Base-by-base conservation (phyloP, 192 early-diverging fungal genomes). In the Linnemannia zychae region DNA sequence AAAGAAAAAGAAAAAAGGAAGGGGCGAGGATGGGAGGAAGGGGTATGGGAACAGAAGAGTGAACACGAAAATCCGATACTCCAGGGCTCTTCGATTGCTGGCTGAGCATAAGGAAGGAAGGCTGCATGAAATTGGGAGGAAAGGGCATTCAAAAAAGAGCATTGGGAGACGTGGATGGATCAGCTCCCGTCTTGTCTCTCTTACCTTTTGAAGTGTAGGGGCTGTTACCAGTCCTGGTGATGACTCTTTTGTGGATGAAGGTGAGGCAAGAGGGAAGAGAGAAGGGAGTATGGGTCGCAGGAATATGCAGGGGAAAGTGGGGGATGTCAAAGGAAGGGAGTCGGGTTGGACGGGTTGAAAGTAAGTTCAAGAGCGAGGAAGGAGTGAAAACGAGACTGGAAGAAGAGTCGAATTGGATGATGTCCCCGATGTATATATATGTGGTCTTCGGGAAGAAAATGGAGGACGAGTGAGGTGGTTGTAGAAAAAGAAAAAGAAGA, bases 241-340 rank as follows among this genome's bases (percentile, higher is more conserved):
- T 24, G 24, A 2, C 57, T 24, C 2, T 24, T 49, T 49, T n/a
- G 12, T 28, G 24, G 15, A 28, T 15, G 28, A 22, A 11, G 24
- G 13, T 63, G 48, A 63, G 28, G 24, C 24, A 15, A 15, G 15
- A 13, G 28, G 24, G 7, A n/a, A 57, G 0, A 31, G 57, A 11
- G 57, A 63, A 63, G 52, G 12, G 24, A 57, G 24, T 4, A 15
- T n/a, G 3, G 12, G 57, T 63, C 57, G 57, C 57, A 63, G 57
- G 57, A 63, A 63, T 63, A 63, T 63, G 57, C 57, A 63, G 57
- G 57, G 24, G 57, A 63, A 28, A 63, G 57, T 63, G 57, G 9
- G 53, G 40, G 9, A 9, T 44, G 40, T 3, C 3, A 9, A 9
- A 6, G 40, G 9, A 44, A 44, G 3, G 53, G 57, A 63, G 57